Conservation (phyloP, 768 basidiomycete species). For the Calocybe gangraenosa region DNA sequence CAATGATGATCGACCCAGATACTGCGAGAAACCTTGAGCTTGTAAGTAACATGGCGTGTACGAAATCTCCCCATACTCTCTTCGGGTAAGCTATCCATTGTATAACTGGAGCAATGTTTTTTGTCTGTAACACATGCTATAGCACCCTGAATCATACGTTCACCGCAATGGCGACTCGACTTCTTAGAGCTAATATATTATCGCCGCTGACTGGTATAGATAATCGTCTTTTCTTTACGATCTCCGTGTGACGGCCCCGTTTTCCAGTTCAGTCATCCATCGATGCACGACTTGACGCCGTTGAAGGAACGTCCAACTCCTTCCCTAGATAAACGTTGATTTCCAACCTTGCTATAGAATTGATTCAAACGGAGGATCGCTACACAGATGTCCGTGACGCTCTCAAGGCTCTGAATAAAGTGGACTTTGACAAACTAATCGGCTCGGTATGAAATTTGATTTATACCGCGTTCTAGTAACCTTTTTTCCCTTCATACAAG, state of each 20-base stretch:
- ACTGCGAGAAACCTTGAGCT: slow-evolving; percentile 88
- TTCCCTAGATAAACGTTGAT: background rate
- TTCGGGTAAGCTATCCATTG: slow-evolving; percentile 58
- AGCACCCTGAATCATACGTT: slow-evolving; percentile 73
- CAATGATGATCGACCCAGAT: slow-evolving; percentile 92
- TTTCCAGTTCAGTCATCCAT: slow-evolving; percentile 55
- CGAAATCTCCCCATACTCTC: slow-evolving; percentile 69
- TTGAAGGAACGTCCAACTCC: slow-evolving; percentile 52
- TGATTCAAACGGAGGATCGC: slow-evolving; percentile 71
- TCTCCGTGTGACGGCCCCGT: background rate
- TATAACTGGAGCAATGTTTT: background rate
- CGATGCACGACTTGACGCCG: slow-evolving; percentile 80
- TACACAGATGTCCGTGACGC: slow-evolving; percentile 67
- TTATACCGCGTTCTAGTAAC: background rate
- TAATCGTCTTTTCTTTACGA: slow-evolving; percentile 4
- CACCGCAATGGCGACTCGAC: slow-evolving; percentile 86
- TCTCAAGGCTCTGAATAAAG: slow-evolving; percentile 66
- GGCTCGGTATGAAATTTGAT: slow-evolving; percentile 44
- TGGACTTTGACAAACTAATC: slow-evolving; percentile 88
- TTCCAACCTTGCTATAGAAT: slow-evolving; percentile 39
- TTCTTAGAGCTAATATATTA: slow-evolving; percentile 75
- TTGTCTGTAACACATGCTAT: background rate
- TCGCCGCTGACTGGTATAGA: slow-evolving; percentile 69
- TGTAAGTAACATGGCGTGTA: slow-evolving; percentile 66
- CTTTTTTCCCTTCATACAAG: slow-evolving; percentile 29